phyloP scores from a whole-genome alignment of 169 alveolate species.

The Plasmodium reichenowi region DNA sequence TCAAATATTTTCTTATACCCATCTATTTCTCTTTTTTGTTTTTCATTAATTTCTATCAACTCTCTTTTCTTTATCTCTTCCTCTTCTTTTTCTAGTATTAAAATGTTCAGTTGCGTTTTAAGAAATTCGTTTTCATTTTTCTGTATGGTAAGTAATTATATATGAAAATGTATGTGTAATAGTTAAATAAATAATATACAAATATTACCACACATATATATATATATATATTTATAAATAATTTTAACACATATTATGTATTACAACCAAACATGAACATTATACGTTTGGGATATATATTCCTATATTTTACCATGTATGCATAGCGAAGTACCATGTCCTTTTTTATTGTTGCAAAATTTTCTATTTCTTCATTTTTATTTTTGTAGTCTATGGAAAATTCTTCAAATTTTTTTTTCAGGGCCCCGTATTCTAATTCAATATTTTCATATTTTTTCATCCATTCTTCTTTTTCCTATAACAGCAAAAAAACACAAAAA shows the following conservation, averaged over 20 bases:
- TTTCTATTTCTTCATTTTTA: constrained; percentile 6
- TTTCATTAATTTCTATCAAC: constrained; percentile 17
- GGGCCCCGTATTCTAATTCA: constrained; percentile 21
- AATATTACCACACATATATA: no score
- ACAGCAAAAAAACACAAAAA: not conserved
- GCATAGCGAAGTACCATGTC: constrained; percentile 39
- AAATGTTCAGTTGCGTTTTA: constrained; percentile 11
- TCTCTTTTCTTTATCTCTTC: constrained; percentile 32
- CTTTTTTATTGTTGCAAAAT: constrained; percentile 5
- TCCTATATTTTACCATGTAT: constrained; percentile 35
- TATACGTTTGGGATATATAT: not conserved
- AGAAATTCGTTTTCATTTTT: constrained; percentile 34
- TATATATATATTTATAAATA: not conserved
- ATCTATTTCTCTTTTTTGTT: constrained; percentile 62
- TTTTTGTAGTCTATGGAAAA: constrained; percentile 5
- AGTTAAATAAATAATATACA: not conserved
- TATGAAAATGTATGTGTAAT: not conserved
- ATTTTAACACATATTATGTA: not conserved
- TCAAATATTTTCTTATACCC: constrained; percentile 64
- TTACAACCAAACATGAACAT: not conserved
- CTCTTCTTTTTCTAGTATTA: constrained; percentile 42
- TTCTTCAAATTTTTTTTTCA: constrained; percentile 22
- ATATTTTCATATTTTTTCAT: constrained; percentile 31
- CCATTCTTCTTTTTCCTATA: constrained; percentile 73
- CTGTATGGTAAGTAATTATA: not conserved